phyloP scores from a whole-genome alignment of 1,139 yeast species.

The Candida gigantensis region DNA sequence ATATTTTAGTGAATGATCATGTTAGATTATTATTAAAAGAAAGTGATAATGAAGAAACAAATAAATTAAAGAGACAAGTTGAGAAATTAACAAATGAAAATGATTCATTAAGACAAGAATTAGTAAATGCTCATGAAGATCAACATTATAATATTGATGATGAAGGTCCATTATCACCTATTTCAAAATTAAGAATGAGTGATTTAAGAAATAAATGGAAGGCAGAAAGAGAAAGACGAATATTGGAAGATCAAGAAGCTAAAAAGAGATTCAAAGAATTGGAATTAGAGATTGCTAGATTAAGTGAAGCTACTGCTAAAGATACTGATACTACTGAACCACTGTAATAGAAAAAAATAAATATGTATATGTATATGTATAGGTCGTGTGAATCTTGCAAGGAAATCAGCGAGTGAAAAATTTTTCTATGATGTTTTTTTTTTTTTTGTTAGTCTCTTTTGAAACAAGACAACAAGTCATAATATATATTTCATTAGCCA shows the following conservation, averaged over 20 bases:
- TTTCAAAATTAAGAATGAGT: constrained; percentile 53
- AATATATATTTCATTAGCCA: too few species aligned
- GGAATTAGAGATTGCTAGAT: constrained; percentile 53
- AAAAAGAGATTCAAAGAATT: constrained; percentile 51
- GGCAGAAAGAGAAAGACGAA: constrained; percentile 69
- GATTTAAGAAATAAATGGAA: constrained; percentile 68
- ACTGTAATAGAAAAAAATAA: background rate
- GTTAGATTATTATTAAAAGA: constrained; percentile 45
- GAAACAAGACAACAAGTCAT: too few species aligned
- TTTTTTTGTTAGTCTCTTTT: too few species aligned
- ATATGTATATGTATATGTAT: background rate
- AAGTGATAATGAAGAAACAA: constrained; percentile 26
- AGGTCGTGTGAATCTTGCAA: background rate
- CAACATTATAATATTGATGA: background rate
- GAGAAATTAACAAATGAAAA: constrained; percentile 16
- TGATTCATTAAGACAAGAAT: constrained; percentile 1
- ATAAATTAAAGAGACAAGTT: constrained; percentile 22
- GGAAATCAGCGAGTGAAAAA: too few species aligned
- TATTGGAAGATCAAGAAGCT: constrained; percentile 59
- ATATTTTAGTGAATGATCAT: constrained; percentile 58
- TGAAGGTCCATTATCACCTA: constrained; percentile 23
- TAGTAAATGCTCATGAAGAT: constrained; percentile 1
- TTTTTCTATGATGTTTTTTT: constrained; percentile 1
- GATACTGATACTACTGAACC: background rate
- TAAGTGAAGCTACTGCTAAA: constrained; percentile 25